Evolutionary conservation across 2,329 filamentous ascomycete genomes (phyloP), one percentile per base, ranked within the genome.

Genomic region (Myriosclerotinia duriaeana): DNA sequence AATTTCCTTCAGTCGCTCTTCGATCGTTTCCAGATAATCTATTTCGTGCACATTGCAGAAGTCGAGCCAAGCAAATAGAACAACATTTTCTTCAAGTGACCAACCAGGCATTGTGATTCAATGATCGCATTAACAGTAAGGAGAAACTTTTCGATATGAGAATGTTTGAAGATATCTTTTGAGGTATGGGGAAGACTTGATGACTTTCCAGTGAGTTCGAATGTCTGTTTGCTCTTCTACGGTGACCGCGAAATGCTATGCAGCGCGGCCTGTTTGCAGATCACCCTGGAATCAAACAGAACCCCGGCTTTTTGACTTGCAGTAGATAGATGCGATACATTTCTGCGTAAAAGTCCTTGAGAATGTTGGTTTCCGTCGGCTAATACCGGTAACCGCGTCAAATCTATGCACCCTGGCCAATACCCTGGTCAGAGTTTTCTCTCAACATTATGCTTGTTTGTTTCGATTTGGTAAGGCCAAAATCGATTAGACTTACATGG

Each of bases 31-130:
- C 8, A 40, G 15, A 14, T 44, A 65, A 36, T 66, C 26, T 15
- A 34, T 36, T 26, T 46, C 38, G 0, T 36, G 22, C 26, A 53
- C 6, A 30, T 15, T 46, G 40, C 63, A 66, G 20, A 68, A 65
- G 34, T 66, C 54, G 14, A 68, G 65, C 64, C 67, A 69, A 20
- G 63, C 54, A 44, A 68, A 48, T 1, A 66, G 48, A 17, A n/a
- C 34, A 1, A 66, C 44, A 9, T 55, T 17, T 20, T 65, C 66
- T 6, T 38, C 36, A 17, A 38, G 26, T 11, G n/a, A 22, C 46
- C 48, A 60, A 42, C 14, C 20, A 8, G 7, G 1, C 59, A 62
- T 52, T n/a, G 6, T 54, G 9, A 38, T 17, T 44, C n/a, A 36
- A n/a, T 60, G 40, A 56, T 20, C 8, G 0, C 17, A 7, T 22